A percentile compares a stretch with the other conserved stretches of the same genome.
These are phyloP conservation scores for Canariomyces notabilis DNA, from an alignment of 2,329 filamentous ascomycete genomes.

Conservation along the genomic window DNA sequence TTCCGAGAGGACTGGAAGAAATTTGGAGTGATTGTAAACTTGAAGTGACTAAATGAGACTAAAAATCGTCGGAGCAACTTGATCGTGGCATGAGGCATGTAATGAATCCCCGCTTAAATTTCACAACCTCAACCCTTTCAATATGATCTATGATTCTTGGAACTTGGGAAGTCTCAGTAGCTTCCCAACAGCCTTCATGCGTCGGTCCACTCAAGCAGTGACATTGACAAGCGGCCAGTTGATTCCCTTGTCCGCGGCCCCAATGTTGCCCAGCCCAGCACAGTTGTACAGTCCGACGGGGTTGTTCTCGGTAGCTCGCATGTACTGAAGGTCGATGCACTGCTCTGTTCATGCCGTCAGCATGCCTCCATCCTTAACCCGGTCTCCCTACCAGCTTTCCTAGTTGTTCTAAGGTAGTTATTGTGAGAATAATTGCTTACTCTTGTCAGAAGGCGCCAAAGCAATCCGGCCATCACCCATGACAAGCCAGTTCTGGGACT, in stretches of 20 bases:
- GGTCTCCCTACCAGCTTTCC: no score
- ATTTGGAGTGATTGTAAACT: no score
- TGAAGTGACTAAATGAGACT: no score
- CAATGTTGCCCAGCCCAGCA: conserved; percentile 35
- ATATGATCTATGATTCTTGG: no score
- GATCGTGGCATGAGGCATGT: no score
- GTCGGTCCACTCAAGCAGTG: conserved; percentile 11
- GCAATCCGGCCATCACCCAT: conserved; percentile 37
- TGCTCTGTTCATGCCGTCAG: conserved; percentile 28
- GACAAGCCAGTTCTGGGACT: conserved; percentile 34
- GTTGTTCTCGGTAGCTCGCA: conserved; percentile 38
- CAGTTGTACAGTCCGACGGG: conserved; percentile 37
- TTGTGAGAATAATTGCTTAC: conserved; percentile 24
- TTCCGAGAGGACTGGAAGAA: no score
- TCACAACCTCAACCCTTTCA: no score
- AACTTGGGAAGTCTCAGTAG: not conserved
- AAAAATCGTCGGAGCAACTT: no score
- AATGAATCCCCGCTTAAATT: no score
- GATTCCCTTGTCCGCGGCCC: conserved; percentile 38
- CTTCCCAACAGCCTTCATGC: not conserved
- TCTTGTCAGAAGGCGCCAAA: conserved; percentile 31
- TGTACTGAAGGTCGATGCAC: conserved; percentile 39
- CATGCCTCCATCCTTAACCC: not conserved
- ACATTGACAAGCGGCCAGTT: conserved; percentile 36
- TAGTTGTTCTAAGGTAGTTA: no score